phyloP scores from a whole-genome alignment of 192 early-diverging fungal genomes.

The Coemansia sp. region DNA sequence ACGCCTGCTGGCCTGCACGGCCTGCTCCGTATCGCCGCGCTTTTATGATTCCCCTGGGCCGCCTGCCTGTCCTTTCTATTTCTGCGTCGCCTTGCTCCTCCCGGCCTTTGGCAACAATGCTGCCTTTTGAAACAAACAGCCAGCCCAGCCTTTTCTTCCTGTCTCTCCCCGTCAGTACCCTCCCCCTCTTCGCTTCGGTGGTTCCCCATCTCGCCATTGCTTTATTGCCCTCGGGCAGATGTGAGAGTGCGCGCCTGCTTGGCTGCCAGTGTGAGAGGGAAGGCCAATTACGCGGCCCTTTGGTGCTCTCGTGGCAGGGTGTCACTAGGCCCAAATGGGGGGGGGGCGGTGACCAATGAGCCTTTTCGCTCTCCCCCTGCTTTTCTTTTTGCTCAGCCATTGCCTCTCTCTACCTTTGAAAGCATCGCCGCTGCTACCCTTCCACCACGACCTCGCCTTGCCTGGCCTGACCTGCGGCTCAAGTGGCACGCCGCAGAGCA shows the following conservation, averaged over 20 bases:
- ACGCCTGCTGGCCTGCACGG: neutral
- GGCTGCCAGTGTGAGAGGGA: neutral
- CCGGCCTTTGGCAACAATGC: neutral
- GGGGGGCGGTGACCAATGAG: neutral
- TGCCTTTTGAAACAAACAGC: neutral
- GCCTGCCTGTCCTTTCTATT: neutral
- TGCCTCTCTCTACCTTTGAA: no score
- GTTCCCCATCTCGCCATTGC: neutral
- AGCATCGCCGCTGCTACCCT: no score
- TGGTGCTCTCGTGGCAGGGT: slow-evolving; percentile 5
- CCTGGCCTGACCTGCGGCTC: no score
- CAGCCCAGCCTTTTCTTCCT: neutral
- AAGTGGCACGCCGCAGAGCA: neutral
- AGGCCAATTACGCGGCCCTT: slow-evolving; percentile 1
- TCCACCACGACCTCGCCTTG: no score
- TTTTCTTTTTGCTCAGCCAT: no score
- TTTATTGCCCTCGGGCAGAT: no score
- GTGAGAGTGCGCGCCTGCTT: no score
- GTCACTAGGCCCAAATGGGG: neutral
- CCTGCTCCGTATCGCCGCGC: neutral
- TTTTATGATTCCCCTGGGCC: neutral
- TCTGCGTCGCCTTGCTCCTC: neutral
- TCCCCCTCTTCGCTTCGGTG: neutral
- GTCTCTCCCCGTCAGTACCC: neutral
- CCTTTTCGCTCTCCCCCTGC: no score